phyloP scores from a whole-genome alignment of 2,329 filamentous ascomycete genomes.

The Polychaeton citri region DNA sequence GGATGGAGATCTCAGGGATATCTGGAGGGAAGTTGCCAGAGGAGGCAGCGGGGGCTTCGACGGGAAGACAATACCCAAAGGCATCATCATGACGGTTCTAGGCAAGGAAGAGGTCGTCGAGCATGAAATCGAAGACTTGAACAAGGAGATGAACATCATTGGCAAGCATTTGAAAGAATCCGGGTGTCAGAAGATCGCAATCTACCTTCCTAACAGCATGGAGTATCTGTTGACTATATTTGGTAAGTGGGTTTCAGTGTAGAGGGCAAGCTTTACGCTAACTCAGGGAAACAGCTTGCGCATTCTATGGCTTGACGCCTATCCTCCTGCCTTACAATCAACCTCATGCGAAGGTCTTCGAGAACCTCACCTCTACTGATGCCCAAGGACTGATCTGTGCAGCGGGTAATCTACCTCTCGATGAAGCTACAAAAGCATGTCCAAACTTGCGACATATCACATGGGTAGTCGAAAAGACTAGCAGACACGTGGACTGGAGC shows the following conservation, averaged over 20 bases:
- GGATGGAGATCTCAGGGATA: constrained; percentile 79
- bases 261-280: background rate
- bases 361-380: constrained; percentile 57
- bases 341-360: constrained; percentile 52
- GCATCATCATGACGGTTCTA: constrained; percentile 64
- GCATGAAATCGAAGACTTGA: constrained; percentile 57
- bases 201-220: constrained; percentile 86
- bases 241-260: constrained; percentile 27
- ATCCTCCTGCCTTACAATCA: constrained; percentile 76
- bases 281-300: constrained; percentile 45
- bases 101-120: constrained; percentile 64
- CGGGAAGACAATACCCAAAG: constrained; percentile 45
- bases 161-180: constrained; percentile 62
- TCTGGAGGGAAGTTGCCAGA: constrained; percentile 59
- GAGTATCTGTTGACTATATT: constrained; percentile 76
- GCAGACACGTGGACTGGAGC: constrained; percentile 89
- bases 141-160: constrained; percentile 75
- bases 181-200: constrained; percentile 59
- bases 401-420: constrained; percentile 75
- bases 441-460: constrained; percentile 63
- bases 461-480: constrained; percentile 88
- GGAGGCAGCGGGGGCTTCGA: constrained; percentile 45
- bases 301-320: constrained; percentile 78
- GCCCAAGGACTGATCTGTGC: constrained; percentile 74
- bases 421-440: constrained; percentile 55